A percentile compares a stretch with the other conserved stretches of the same genome.
Conservation (phyloP, 345 rosid genomes). For the Citrus sp. region DNA sequence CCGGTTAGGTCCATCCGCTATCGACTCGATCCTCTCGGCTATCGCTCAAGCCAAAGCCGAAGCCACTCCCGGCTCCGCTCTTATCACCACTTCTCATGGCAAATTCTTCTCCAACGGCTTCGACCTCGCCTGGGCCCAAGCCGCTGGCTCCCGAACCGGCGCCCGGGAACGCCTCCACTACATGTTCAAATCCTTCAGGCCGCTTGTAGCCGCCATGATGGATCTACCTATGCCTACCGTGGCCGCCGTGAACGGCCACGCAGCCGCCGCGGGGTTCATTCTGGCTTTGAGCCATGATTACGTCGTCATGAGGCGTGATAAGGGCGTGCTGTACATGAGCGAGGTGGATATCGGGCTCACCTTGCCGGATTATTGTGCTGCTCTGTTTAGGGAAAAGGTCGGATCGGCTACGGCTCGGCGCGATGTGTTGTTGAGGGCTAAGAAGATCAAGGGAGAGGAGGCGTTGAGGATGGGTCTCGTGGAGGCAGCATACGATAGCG, state of each 20-base stretch:
- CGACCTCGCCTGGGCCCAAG: slow-evolving; percentile 68
- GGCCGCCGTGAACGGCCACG: slow-evolving; percentile 83
- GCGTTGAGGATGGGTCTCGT: slow-evolving; percentile 56
- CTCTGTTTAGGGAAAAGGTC: slow-evolving; percentile 45
- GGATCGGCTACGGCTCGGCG: slow-evolving; percentile 40
- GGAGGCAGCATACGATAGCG: slow-evolving; percentile 50
- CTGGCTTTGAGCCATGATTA: slow-evolving; percentile 73
- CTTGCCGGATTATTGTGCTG: slow-evolving; percentile 57
- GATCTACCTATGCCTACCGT: slow-evolving; percentile 83
- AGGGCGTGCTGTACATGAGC: slow-evolving; percentile 77
- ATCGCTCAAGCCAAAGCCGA: slow-evolving; percentile 52
- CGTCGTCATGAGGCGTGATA: slow-evolving; percentile 57
- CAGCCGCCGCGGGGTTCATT: slow-evolving; percentile 67
- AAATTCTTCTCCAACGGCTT: slow-evolving; percentile 88
- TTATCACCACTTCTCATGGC: slow-evolving; percentile 63
- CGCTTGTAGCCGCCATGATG: slow-evolving; percentile 48
- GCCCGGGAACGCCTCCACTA: slow-evolving; percentile 38
- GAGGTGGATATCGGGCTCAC: slow-evolving; percentile 65
- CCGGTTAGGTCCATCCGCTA: slow-evolving; percentile 47
- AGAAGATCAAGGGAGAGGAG: slow-evolving; percentile 58
- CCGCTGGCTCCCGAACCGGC: slow-evolving; percentile 40
- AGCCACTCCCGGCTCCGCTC: slow-evolving; percentile 59
- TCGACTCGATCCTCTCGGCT: slow-evolving; percentile 45
- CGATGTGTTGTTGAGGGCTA: slow-evolving; percentile 47
- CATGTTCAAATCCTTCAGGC: slow-evolving; percentile 47